These are phyloP conservation scores for Spergularia marina DNA, from an alignment of 148 eudicot genomes.

Conservation along the genomic window DNA sequence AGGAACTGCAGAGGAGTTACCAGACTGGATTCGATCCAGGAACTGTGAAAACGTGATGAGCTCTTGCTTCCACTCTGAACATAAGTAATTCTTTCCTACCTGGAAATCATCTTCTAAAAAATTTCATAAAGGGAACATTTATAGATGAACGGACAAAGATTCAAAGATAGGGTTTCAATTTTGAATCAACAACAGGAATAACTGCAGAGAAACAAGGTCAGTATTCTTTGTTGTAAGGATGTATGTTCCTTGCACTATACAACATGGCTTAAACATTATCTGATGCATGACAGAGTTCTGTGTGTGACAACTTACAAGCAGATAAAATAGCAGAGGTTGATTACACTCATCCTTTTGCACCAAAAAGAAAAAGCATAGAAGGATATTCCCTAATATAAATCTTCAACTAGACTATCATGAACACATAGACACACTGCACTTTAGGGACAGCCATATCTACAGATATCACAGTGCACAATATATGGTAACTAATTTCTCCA, in stretches of 20 bases:
- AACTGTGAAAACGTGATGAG: constrained; percentile 81
- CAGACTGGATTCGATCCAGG: constrained; percentile 73
- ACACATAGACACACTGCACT: background rate
- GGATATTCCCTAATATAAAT: background rate
- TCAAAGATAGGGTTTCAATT: background rate
- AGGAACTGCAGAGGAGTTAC: constrained; percentile 45
- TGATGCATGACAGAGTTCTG: background rate
- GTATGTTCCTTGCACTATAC: background rate
- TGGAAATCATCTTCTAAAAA: constrained; percentile 23
- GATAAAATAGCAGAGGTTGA: background rate
- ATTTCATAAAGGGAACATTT: constrained; percentile 1
- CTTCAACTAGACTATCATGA: background rate
- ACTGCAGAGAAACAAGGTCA: background rate
- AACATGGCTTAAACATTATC: background rate
- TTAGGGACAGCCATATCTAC: background rate
- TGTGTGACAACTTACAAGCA: background rate
- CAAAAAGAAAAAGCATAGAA: too few species aligned
- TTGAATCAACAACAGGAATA: background rate
- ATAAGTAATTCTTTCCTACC: constrained; percentile 92
- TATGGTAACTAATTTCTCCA: too few species aligned
- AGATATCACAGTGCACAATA: too few species aligned
- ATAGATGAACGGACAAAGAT: background rate
- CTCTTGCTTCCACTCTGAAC: constrained; percentile 97
- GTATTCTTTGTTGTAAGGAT: background rate
- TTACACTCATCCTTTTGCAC: background rate